Evolutionary conservation across 2,329 filamentous ascomycete genomes (phyloP).

Genomic region (Aotearoamyces nothofagi): DNA sequence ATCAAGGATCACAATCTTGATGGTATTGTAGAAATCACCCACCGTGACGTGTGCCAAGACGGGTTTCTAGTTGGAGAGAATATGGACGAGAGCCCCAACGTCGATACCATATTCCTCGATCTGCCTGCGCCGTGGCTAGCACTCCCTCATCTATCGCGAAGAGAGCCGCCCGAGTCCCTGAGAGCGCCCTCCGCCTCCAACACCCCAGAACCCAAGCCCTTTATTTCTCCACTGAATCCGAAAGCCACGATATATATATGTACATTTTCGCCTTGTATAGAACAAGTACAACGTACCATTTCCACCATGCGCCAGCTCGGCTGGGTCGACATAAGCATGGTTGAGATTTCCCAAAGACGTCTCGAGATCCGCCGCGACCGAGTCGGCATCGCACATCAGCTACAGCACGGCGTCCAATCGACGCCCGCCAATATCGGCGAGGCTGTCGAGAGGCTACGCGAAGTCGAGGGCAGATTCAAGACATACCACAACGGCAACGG

Average conservation of each 20-base stretch:
- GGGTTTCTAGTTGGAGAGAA: constrained; percentile 47
- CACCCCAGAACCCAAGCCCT: constrained; percentile 18
- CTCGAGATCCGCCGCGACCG: constrained; percentile 74
- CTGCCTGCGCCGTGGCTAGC: constrained; percentile 72
- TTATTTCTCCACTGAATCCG: constrained; percentile 53
- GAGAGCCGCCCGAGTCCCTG: constrained; percentile 22
- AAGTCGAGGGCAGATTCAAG: constrained; percentile 55
- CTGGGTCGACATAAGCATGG: constrained; percentile 89
- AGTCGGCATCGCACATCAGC: constrained; percentile 45
- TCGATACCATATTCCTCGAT: constrained; percentile 64
- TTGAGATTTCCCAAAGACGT: constrained; percentile 68
- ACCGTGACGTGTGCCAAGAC: constrained; percentile 64
- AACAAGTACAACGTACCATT: constrained; percentile 83
- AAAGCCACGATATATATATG: constrained; percentile 65
- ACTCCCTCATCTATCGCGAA: constrained; percentile 57
- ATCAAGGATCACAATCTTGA: constrained; percentile 52
- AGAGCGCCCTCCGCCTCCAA: constrained; percentile 2
- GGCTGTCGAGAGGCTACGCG: constrained; percentile 55
- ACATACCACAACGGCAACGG: constrained; percentile 37
- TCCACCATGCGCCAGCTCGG: constrained; percentile 64
- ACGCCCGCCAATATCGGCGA: constrained; percentile 64
- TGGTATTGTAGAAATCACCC: constrained; percentile 53
- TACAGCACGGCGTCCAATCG: constrained; percentile 39
- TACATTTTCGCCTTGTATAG: constrained; percentile 93
- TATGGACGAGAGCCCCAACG: constrained; percentile 33